Base-by-base conservation (phyloP, 2,329 filamentous ascomycete genomes). In the Fusarium sp. region DNA sequence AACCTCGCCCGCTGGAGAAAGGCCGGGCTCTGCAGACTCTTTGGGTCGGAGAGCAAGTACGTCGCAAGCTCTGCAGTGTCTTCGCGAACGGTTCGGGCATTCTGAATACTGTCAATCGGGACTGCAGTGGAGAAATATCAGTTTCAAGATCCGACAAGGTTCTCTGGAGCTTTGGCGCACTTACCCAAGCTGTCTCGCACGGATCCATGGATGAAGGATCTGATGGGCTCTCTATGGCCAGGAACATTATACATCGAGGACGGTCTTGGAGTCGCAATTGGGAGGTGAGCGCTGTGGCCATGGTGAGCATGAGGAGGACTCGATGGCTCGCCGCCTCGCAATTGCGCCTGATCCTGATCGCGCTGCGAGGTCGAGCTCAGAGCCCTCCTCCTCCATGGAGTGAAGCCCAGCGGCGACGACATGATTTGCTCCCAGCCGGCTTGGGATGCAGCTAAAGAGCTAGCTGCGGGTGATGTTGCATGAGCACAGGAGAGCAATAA, bases 1-100 rank as follows among this genome's bases (percentile, higher is more conserved):
- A 76, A 64, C 68, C 81, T 78, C 9, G 77, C 72, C 43, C 81
- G 80, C 27, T 82, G 80, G n/a, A 90, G 82, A 68, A 90, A 87
- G 11, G 85, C 84, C 6, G 86, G 83, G 69, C 81, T 85, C 50
- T 82, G 84, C 50, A 81, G 77, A 67, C 84, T 81, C 66, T 87
- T 84, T 76, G 88, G 87, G 76, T 93, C 90, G 43, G 92, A 92
- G 32, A 98, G 88, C 59, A 94, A 92, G 80, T 95, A 95, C 20
- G 90, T 94, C 50, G 95, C 95, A 66, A 98, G 87, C 83, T 97
- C 94, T 61, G 95, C 94, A 3, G 95, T 97, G 80, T 97, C 93
- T 83, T 97, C 92, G 73, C 95, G 92, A 45, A 98, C 93, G 74
- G 91, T 93, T 68, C 92, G 90, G 37, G 94, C 93, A 82, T 94